phyloP scores from a whole-genome alignment of 306 rosid genomes.

The Casuarina cunninghamiana region DNA sequence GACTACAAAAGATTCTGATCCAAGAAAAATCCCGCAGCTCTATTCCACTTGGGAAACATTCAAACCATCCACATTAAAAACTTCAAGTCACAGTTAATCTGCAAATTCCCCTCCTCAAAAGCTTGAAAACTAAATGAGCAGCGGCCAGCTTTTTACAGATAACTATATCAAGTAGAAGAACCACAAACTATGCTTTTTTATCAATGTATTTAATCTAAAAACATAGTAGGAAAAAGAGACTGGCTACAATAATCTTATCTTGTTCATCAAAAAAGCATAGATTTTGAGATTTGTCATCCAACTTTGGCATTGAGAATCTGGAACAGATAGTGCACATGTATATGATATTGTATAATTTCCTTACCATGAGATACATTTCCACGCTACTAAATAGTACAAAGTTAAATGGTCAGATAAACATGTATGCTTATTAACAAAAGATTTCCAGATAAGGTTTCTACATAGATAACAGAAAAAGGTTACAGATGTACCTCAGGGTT shows the following conservation, averaged over 20 bases:
- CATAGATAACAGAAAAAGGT: conserved; percentile 24
- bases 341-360: conserved; percentile 15
- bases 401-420: conserved; percentile 17
- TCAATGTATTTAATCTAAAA: neutral
- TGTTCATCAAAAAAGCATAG: neutral
- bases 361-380: neutral
- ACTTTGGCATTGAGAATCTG: conserved; percentile 20
- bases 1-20: neutral
- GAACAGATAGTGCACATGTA: conserved; percentile 9
- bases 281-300: conserved; percentile 7
- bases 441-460: neutral
- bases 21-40: neutral
- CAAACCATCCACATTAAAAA: neutral
- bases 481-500: conserved; percentile 62
- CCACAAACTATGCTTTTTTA: neutral
- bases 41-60: neutral
- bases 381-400: conserved; percentile 14
- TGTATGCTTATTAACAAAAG: conserved; percentile 5
- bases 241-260: neutral
- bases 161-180: neutral
- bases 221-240: neutral
- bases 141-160: neutral
- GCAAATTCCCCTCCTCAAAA: neutral
- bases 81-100: neutral
- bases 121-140: neutral